These are phyloP conservation scores for Ligustrum vulgare DNA, from an alignment of 257 asterid genomes.

Conservation along the genomic window DNA sequence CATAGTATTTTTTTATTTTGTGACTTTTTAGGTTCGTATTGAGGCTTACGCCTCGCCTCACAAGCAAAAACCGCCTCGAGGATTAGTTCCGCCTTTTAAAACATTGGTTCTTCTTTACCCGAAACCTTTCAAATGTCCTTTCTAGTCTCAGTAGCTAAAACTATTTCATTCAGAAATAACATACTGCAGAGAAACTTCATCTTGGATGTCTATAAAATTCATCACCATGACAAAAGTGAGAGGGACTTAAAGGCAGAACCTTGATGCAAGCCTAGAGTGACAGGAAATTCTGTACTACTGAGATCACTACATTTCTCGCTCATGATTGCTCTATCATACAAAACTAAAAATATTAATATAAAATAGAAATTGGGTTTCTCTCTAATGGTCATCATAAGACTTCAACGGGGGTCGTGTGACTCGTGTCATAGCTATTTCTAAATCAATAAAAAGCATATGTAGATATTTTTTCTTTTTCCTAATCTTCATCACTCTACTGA, in stretches of 20 bases:
- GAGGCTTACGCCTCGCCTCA: too few species aligned
- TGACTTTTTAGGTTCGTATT: too few species aligned
- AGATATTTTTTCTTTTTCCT: not conserved
- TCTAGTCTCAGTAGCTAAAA: not conserved
- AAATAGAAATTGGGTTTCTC: not conserved
- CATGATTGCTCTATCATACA: not conserved
- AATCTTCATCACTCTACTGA: not conserved
- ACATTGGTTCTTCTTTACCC: too few species aligned
- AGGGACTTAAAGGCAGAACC: not conserved
- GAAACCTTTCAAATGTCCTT: not conserved
- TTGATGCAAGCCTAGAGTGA: not conserved
- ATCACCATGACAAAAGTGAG: not conserved
- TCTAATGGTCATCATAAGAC: not conserved
- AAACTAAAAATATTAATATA: not conserved
- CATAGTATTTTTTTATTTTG: too few species aligned
- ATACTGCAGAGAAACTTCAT: not conserved
- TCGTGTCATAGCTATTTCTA: not conserved
- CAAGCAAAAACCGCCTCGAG: too few species aligned
- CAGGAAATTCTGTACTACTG: not conserved
- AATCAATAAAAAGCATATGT: not conserved
- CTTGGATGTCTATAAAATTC: not conserved
- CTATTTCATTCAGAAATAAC: not conserved
- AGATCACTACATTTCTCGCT: not conserved
- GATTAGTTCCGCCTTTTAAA: too few species aligned
- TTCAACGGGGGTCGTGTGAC: not conserved